Evolutionary conservation across 768 basidiomycete genomes (phyloP), one percentile per base, ranked within the genome.

Genomic region (Pleurotus citrinopileatus): DNA sequence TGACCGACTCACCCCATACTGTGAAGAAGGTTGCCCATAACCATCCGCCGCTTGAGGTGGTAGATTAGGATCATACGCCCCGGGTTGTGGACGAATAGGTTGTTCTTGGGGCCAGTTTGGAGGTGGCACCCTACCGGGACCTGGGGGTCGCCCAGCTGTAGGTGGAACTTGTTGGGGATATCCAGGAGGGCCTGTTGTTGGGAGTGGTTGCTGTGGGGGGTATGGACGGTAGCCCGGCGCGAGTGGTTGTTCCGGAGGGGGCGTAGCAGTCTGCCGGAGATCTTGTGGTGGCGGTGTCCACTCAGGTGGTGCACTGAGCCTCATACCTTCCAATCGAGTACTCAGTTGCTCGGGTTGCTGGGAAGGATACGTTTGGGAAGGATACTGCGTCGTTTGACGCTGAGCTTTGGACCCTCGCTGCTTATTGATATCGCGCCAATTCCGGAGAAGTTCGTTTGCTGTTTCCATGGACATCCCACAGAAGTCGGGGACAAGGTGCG

Each of bases 381-480:
- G 42, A 54, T 78, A 73, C 45, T 70, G 70, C 32, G 70, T 17
- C 13, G 43, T 15, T 37, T 34, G 19, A 12, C 45, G 58, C 47
- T 70, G 69, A 55, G 72, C 72, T 58, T 80, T 80, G 53, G 77
- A 77, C 27, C 74, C 76, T 65, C 87, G 82, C 64, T 72, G 71
- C 61, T 78, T 80, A 68, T 98, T 95, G 74, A 97, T 97, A 64
- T 92, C 90, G 52, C 89, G 86, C 81, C 91, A 87, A 68, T 94
- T 89, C 47, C 87, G 84, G 47, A 99, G 80, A 17, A 99, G 79
- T 63, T 88, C 85, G 68, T 98, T 98, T 44, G 97, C 96, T 32
- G 92, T 96, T 71, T 98, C 96, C 96, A 98, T 98, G 32, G 94
- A 94, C 95, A 99, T 98, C 38, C 97, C 97, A 64, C 97, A 99